These are phyloP conservation scores for Viola odorata DNA, from an alignment of 345 rosid species.

Conservation along the genomic window DNA sequence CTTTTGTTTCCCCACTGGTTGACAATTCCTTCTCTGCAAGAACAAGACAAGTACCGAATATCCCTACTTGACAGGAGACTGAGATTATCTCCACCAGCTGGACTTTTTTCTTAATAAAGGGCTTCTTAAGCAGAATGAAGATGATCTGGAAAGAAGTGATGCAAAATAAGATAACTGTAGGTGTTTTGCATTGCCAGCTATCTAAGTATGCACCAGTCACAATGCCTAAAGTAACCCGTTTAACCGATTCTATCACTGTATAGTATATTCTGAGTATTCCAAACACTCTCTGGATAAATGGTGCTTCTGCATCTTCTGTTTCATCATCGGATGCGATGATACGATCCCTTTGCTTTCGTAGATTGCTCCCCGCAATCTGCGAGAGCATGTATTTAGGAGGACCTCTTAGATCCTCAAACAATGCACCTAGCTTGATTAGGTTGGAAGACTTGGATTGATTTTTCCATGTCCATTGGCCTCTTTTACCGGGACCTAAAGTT, in stretches of 20 bases:
- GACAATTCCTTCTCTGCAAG: constrained; percentile 41
- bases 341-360: constrained; percentile 40
- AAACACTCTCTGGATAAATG: constrained; percentile 79
- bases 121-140: constrained; percentile 80
- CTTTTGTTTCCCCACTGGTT: constrained; percentile 29
- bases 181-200: constrained; percentile 41
- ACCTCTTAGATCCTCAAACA: constrained; percentile 85
- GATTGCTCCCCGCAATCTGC: constrained; percentile 50
- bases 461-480: constrained; percentile 98
- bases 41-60: constrained; percentile 46
- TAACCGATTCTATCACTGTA: constrained; percentile 57
- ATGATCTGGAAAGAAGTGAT: constrained; percentile 80
- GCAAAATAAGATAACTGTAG: constrained; percentile 46
- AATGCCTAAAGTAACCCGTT: constrained; percentile 56
- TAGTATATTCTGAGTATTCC: constrained; percentile 94
- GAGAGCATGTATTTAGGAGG: constrained; percentile 97
- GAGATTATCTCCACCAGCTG: constrained; percentile 82
- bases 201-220: constrained; percentile 57
- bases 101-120: constrained; percentile 84
- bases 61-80: constrained; percentile 50
- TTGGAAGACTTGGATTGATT: constrained; percentile 35
- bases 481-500: constrained; percentile 87
- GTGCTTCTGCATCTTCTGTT: constrained; percentile 93
- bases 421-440: constrained; percentile 54
- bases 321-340: constrained; percentile 91